A percentile compares a stretch with the other conserved stretches of the same genome.
phyloP scores from a whole-genome alignment of 768 basidiomycete species.

The Cytidiella melzeri region DNA sequence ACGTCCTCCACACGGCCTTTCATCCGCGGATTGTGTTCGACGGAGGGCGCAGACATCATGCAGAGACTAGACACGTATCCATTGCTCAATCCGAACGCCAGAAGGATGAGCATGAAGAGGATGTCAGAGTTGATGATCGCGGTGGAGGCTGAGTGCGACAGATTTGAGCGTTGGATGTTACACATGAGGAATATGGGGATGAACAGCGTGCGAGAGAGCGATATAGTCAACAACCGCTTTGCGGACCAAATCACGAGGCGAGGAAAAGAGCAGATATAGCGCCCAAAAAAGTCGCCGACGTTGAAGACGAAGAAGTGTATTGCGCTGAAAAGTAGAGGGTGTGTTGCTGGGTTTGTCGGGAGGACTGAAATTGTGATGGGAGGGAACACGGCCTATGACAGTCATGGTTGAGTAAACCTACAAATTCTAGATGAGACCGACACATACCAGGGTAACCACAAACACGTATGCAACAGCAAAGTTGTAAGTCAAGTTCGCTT shows the following conservation, averaged over 20 bases:
- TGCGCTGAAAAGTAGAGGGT: constrained; percentile 79
- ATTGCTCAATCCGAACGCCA: constrained; percentile 71
- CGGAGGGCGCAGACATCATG: constrained; percentile 79
- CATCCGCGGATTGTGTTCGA: constrained; percentile 71
- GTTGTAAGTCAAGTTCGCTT: constrained; percentile 63
- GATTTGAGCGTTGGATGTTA: constrained; percentile 57
- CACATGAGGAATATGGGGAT: constrained; percentile 86
- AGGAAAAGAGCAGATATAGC: constrained; percentile 63
- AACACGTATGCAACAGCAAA: constrained; percentile 73
- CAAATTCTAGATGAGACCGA: too few relatives aligned
- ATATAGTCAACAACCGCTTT: constrained; percentile 52
- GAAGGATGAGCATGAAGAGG: constrained; percentile 66
- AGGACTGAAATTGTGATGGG: constrained; percentile 75
- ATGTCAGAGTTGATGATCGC: constrained; percentile 73
- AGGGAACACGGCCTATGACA: constrained; percentile 78
- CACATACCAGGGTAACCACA: constrained; percentile 68
- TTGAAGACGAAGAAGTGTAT: constrained; percentile 77
- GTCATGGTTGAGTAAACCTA: too few relatives aligned
- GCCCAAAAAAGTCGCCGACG: constrained; percentile 63
- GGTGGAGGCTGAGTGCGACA: constrained; percentile 21
- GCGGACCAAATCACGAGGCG: constrained; percentile 64
- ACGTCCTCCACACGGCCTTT: constrained; percentile 69
- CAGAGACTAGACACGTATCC: constrained; percentile 75
- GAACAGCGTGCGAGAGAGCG: constrained; percentile 71
- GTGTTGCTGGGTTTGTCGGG: constrained; percentile 56